Evolutionary conservation across 192 early-diverging fungal genomes (phyloP).

Genomic region (Podila epicladia): DNA sequence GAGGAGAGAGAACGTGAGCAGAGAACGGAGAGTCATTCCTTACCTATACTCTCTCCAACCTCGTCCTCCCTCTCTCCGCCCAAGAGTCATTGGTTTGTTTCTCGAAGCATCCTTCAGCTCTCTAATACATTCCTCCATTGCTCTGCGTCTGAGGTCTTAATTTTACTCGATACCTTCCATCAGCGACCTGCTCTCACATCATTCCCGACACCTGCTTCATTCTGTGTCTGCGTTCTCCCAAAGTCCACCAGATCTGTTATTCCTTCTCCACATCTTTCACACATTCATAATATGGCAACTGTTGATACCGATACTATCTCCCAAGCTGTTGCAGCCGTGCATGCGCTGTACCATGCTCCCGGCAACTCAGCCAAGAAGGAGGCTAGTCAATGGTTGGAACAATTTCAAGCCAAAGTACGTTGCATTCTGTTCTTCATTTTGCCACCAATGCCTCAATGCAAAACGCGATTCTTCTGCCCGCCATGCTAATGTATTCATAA

Average conservation of each 20-base stretch:
- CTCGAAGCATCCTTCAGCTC: too few species aligned
- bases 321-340: constrained; percentile 55
- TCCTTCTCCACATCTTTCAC: not conserved
- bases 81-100: too few species aligned
- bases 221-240: too few species aligned
- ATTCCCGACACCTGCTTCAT: too few species aligned
- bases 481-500: not conserved
- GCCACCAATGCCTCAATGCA: not conserved
- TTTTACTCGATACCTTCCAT: too few species aligned
- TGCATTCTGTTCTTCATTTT: not conserved
- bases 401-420: constrained; percentile 87
- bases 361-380: constrained; percentile 55
- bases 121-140: too few species aligned
- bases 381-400: constrained; percentile 83
- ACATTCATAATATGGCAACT: constrained; percentile 26
- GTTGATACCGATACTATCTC: constrained; percentile 19
- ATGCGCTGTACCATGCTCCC: constrained; percentile 56
- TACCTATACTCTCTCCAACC: not conserved
- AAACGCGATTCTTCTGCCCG: too few species aligned
- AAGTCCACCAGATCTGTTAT: too few species aligned
- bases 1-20: not conserved
- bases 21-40: not conserved
- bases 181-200: too few species aligned
- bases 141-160: too few species aligned
- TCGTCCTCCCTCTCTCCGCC: not conserved